Conservation (phyloP, 768 basidiomycete species). For the Mycena galopus region DNA sequence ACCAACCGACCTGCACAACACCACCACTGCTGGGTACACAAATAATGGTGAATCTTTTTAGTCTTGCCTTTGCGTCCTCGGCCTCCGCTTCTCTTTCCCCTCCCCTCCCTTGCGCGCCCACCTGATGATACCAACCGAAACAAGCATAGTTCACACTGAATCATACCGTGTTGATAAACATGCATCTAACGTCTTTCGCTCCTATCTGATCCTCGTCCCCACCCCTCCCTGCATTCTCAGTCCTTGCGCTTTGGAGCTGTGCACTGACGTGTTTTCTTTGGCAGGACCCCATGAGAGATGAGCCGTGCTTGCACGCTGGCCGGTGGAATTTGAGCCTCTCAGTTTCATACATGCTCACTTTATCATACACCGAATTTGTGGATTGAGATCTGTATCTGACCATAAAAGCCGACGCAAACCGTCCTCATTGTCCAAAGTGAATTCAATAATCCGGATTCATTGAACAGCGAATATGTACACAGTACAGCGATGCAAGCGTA, state of each 20-base stretch:
- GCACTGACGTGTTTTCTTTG: slow-evolving; percentile 40
- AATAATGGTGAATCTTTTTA: no score
- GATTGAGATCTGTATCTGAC: no score
- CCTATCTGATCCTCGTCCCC: slow-evolving; percentile 91
- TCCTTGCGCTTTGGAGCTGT: slow-evolving; percentile 15
- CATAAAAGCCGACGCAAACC: no score
- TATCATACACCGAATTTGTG: no score
- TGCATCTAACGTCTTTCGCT: slow-evolving; percentile 98
- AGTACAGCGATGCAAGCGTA: no score
- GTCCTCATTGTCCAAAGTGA: no score
- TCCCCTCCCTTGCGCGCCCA: neutral
- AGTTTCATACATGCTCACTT: no score
- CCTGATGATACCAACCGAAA: slow-evolving; percentile 70
- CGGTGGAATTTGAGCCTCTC: no score
- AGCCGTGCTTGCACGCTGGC: slow-evolving; percentile 30
- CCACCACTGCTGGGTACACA: no score
- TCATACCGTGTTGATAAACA: slow-evolving; percentile 83
- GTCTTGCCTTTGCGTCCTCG: slow-evolving; percentile 6
- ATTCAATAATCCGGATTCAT: no score
- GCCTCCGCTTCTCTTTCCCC: slow-evolving; percentile 9
- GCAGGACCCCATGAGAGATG: slow-evolving; percentile 75
- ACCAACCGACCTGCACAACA: no score
- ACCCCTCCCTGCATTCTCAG: slow-evolving; percentile 29
- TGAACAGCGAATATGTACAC: no score
- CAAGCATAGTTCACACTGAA: slow-evolving; percentile 99